These are phyloP conservation scores for Nicotiana attenuata DNA, from an alignment of 257 asterid genomes.

Conservation along the genomic window DNA sequence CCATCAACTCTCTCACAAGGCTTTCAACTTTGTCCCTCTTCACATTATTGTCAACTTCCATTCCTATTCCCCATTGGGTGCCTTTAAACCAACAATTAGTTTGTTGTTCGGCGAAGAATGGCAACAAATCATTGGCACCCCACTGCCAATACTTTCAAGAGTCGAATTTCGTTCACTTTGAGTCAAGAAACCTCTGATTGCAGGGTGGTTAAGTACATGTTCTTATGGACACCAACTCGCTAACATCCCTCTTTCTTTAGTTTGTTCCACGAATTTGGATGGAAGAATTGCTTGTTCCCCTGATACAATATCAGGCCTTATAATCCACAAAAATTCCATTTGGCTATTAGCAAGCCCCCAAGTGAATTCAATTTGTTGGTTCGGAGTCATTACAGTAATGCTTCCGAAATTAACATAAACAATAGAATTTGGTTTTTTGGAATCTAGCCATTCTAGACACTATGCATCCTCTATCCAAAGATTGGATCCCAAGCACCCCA, in stretches of 20 bases:
- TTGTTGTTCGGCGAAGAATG: conserved; percentile 19
- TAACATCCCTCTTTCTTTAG: conserved; percentile 16
- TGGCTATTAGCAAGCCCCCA: conserved; percentile 20
- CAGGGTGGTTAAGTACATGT: conserved; percentile 11
- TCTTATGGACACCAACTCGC: conserved; percentile 22
- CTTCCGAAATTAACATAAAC: conserved; percentile 18
- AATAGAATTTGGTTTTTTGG: conserved; percentile 2
- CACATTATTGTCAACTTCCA: conserved; percentile 15
- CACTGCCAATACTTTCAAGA: conserved; percentile 14
- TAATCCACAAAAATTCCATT: too few species aligned
- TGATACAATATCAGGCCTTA: conserved; percentile 14
- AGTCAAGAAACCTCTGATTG: conserved; percentile 15
- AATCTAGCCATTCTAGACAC: conserved; percentile 16
- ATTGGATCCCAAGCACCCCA: conserved; percentile 5
- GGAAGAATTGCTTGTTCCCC: conserved; percentile 18
- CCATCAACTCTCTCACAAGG: conserved; percentile 19
- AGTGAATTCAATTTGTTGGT: conserved; percentile 11
- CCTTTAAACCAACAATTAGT: conserved; percentile 13
- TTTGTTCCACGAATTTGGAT: conserved; percentile 8
- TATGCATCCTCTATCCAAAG: conserved; percentile 13
- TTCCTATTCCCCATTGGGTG: conserved; percentile 14
- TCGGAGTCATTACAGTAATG: conserved; percentile 4
- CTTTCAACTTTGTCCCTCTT: conserved; percentile 11
- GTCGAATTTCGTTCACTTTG: conserved; percentile 21
- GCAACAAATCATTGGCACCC: conserved; percentile 27